Evolutionary conservation across 2,329 filamentous ascomycete genomes (phyloP).

Genomic region (Xylaria sp.): DNA sequence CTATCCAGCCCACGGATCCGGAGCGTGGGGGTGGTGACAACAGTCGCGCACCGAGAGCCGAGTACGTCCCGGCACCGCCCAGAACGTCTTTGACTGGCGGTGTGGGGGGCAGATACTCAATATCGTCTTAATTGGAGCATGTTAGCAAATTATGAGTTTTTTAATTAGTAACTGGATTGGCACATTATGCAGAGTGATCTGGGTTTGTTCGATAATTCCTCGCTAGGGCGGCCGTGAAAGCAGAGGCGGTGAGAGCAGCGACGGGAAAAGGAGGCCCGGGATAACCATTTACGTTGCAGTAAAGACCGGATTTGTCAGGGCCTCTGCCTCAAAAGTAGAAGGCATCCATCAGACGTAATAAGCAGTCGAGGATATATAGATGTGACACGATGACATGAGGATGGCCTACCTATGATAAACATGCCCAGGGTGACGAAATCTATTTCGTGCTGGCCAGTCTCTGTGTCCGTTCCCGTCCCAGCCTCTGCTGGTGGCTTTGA

Average conservation of each 20-base stretch:
- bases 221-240: neutral
- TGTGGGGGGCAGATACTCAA: conserved; percentile 79
- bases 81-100: conserved; percentile 78
- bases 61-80: conserved; percentile 90
- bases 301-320: neutral
- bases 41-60: conserved; percentile 86
- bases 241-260: conserved; percentile 28
- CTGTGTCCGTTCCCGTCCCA: conserved; percentile 22
- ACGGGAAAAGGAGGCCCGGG: neutral
- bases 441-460: conserved; percentile 55
- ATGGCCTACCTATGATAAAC: conserved; percentile 74
- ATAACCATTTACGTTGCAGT: neutral
- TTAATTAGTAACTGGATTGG: neutral
- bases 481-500: neutral
- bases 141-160: conserved; percentile 26
- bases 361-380: neutral
- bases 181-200: conserved; percentile 5
- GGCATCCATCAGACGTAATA: conserved; percentile 1
- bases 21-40: conserved; percentile 78
- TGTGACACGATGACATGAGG: conserved; percentile 19
- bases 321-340: neutral
- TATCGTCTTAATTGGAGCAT: conserved; percentile 75
- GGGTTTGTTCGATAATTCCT: neutral
- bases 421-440: conserved; percentile 78
- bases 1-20: conserved; percentile 82